These are phyloP conservation scores for Lentinula novae-zelandiae DNA, from an alignment of 1,284 basidiomycete genomes.

Conservation along the genomic window DNA sequence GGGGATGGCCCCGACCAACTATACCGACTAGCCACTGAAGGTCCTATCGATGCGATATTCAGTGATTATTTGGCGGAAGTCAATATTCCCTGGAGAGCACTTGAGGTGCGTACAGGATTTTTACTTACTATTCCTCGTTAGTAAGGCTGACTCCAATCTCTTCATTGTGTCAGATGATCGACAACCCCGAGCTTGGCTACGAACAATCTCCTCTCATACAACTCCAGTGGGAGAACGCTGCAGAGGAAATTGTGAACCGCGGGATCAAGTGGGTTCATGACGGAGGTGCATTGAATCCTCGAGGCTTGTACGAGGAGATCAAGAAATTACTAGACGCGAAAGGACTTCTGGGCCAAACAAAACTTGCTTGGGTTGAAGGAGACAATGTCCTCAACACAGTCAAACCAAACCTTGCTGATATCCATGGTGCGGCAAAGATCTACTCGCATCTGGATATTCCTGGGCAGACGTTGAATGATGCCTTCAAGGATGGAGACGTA, in stretches of 20 bases:
- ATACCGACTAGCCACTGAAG: constrained; percentile 14
- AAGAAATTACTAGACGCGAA: constrained; percentile 14
- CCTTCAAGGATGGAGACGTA: not conserved
- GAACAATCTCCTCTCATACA: constrained; percentile 17
- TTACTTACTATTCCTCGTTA: not conserved
- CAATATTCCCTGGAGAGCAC: constrained; percentile 18
- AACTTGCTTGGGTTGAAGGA: constrained; percentile 21
- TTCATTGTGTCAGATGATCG: constrained; percentile 6
- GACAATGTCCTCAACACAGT: constrained; percentile 18
- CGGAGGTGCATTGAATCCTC: constrained; percentile 19
- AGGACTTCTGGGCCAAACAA: constrained; percentile 13
- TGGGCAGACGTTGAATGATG: constrained; percentile 11
- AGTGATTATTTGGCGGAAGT: constrained; percentile 22
- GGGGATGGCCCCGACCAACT: constrained; percentile 14
- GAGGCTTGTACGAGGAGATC: constrained; percentile 16
- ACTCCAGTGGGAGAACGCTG: constrained; percentile 14
- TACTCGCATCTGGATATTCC: constrained; percentile 14
- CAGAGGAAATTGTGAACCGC: constrained; percentile 17
- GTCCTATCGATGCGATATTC: constrained; percentile 21
- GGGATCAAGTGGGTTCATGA: constrained; percentile 21
- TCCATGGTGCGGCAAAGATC: not conserved
- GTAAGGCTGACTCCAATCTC: not conserved
- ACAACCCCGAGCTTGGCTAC: constrained; percentile 14
- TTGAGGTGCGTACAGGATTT: not conserved
- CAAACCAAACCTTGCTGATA: not conserved